Percentiles rank a stretch among this genome's conserved stretches.
phyloP scores from a whole-genome alignment of 257 asterid species.

The Plectranthus barbatus region DNA sequence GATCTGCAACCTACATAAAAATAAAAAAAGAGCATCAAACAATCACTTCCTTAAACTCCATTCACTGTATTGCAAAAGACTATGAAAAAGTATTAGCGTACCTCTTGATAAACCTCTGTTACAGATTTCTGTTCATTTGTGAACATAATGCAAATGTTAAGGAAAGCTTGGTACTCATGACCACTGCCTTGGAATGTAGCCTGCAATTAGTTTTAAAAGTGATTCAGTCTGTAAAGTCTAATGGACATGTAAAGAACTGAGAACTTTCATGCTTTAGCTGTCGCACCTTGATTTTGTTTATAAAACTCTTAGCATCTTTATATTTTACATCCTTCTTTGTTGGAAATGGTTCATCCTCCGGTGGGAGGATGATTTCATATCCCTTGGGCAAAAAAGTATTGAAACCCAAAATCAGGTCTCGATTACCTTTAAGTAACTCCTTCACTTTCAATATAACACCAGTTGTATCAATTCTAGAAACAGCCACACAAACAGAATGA shows the following conservation, averaged over 20 bases:
- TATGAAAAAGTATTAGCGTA: slow-evolving; percentile 18
- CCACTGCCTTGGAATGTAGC: slow-evolving; percentile 76
- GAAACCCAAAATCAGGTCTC: slow-evolving; percentile 83
- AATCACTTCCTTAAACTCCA: slow-evolving; percentile 8
- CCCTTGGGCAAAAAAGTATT: slow-evolving; percentile 89
- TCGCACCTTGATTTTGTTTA: slow-evolving; percentile 75
- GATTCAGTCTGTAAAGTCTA: slow-evolving; percentile 18
- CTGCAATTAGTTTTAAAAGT: slow-evolving; percentile 45
- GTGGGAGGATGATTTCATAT: slow-evolving; percentile 58
- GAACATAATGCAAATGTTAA: slow-evolving; percentile 80
- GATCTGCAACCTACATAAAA: slow-evolving; percentile 85
- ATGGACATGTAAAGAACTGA: neutral
- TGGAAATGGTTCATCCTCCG: slow-evolving; percentile 50
- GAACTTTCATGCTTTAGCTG: slow-evolving; percentile 16
- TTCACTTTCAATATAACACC: slow-evolving; percentile 71
- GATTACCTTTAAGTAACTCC: slow-evolving; percentile 74
- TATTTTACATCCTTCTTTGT: slow-evolving; percentile 63
- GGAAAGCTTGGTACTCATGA: slow-evolving; percentile 80
- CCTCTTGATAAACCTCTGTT: slow-evolving; percentile 82
- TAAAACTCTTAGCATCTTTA: slow-evolving; percentile 79
- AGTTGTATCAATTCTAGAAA: slow-evolving; percentile 53
- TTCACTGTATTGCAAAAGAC: slow-evolving; percentile 1
- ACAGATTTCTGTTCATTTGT: slow-evolving; percentile 61
- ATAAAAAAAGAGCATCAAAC: slow-evolving; percentile 11
- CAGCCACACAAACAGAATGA: slow-evolving; percentile 16